Evolutionary conservation across 2,329 filamentous ascomycete genomes (phyloP).

Genomic region (Laburnicola sp.): DNA sequence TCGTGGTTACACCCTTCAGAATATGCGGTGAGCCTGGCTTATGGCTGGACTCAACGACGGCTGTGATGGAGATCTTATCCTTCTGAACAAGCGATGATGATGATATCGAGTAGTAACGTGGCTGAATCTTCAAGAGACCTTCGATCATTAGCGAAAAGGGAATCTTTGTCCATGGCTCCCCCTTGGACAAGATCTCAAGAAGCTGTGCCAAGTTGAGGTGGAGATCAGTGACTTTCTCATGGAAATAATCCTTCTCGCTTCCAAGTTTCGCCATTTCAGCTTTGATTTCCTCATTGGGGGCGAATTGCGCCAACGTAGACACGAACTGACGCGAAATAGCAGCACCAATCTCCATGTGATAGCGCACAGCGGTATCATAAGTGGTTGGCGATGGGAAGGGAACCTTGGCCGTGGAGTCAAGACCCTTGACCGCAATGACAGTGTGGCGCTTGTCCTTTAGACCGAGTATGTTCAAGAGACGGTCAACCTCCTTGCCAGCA

Average conservation of each 20-base stretch:
- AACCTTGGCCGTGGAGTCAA: constrained; percentile 94
- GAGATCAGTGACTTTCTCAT: constrained; percentile 76
- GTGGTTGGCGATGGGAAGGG: constrained; percentile 97
- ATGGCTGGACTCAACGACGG: constrained; percentile 82
- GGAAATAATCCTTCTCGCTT: constrained; percentile 93
- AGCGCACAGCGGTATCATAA: constrained; percentile 88
- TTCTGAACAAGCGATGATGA: constrained; percentile 94
- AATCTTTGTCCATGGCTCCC: constrained; percentile 77
- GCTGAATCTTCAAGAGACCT: constrained; percentile 90
- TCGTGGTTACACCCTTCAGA: constrained; percentile 94
- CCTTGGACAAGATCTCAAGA: constrained; percentile 71
- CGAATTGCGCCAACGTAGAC: constrained; percentile 82
- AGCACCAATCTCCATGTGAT: constrained; percentile 95
- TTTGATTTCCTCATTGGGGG: constrained; percentile 82
- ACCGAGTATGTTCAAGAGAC: constrained; percentile 78
- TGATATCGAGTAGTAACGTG: constrained; percentile 98
- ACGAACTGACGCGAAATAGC: constrained; percentile 96
- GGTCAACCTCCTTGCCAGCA: constrained; percentile 85
- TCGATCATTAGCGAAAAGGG: constrained; percentile 96
- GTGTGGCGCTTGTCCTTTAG: constrained; percentile 75
- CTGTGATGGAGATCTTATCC: constrained; percentile 92
- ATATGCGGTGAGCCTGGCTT: constrained; percentile 75
- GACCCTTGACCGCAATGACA: constrained; percentile 85
- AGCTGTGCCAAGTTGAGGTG: constrained; percentile 90
- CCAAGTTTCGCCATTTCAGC: constrained; percentile 87